Percentiles rank a stretch among this genome's conserved stretches.
phyloP scores from a whole-genome alignment of 306 rosid genomes.

The Pterocarpus macrocarpus region DNA sequence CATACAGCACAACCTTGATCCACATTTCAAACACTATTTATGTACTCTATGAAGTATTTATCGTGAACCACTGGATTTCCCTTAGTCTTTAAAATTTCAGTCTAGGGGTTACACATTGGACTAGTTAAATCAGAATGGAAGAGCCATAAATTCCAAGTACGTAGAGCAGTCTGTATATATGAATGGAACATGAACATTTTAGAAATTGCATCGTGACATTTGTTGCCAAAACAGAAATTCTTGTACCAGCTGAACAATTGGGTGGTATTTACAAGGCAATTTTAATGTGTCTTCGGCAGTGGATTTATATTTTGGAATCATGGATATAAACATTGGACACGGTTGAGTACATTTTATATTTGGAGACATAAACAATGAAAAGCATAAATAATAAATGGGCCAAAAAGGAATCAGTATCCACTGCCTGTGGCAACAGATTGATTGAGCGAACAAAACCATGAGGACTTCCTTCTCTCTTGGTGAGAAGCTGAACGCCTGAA shows the following conservation, averaged over 20 bases:
- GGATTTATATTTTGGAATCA: background rate
- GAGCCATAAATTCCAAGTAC: background rate
- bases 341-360: background rate
- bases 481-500: constrained; percentile 66
- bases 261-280: constrained; percentile 50
- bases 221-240: constrained; percentile 2
- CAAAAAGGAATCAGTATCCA: constrained; percentile 63
- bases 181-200: background rate
- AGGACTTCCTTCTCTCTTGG: constrained; percentile 59
- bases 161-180: background rate
- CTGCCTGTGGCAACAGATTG: constrained; percentile 69
- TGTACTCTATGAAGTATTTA: background rate
- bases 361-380: constrained; percentile 11
- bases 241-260: constrained; percentile 36
- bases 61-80: background rate
- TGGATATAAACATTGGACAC: background rate
- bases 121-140: background rate
- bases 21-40: background rate
- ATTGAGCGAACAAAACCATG: constrained; percentile 84
- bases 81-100: background rate
- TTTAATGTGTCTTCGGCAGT: constrained; percentile 15
- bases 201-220: constrained; percentile 18
- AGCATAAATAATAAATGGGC: background rate
- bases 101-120: background rate
- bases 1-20: background rate